Conservation (phyloP, 2,329 filamentous ascomycete genomes). For the Stagonosporopsis chrysanthemi region DNA sequence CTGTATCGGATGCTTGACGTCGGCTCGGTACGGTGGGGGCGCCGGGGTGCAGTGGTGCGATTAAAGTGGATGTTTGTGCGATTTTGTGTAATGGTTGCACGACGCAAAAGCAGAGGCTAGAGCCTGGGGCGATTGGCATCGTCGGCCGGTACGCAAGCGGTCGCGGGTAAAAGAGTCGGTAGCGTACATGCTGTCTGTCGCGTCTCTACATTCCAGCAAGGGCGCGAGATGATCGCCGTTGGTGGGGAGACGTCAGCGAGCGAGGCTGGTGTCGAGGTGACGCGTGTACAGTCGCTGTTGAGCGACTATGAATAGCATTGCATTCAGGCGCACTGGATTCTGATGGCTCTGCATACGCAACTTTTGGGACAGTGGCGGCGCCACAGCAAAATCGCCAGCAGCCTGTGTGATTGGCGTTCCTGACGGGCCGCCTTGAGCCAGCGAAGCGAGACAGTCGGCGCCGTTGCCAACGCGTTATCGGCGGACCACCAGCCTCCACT, state of each 20-base stretch:
- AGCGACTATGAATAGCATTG: constrained; percentile 12
- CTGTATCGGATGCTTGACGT: constrained; percentile 5
- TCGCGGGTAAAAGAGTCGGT: not conserved
- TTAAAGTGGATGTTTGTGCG: not conserved
- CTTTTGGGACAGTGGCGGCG: constrained; percentile 9
- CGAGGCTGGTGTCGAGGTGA: constrained; percentile 10
- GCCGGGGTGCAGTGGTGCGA: constrained; percentile 3
- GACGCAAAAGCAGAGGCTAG: constrained; percentile 1
- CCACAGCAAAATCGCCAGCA: constrained; percentile 1
- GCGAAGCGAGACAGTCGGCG: constrained; percentile 2
- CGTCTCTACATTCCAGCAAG: constrained; percentile 11
- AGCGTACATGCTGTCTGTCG: not conserved
- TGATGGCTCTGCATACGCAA: constrained; percentile 11
- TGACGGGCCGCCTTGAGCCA: constrained; percentile 1
- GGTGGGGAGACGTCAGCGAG: constrained; percentile 2
- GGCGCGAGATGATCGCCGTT: not conserved
- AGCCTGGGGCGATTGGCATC: not conserved
- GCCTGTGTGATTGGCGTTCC: constrained; percentile 7
- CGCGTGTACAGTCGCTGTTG: constrained; percentile 3
- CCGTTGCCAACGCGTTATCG: not conserved
- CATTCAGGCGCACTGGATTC: not conserved
- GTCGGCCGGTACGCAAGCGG: not conserved
- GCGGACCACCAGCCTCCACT: constrained; percentile 2
- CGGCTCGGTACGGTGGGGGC: constrained; percentile 11
- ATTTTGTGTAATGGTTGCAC: constrained; percentile 10